These are phyloP conservation scores for Thymus quinquecostatus DNA, from an alignment of 257 asterid species.

Conservation along the genomic window DNA sequence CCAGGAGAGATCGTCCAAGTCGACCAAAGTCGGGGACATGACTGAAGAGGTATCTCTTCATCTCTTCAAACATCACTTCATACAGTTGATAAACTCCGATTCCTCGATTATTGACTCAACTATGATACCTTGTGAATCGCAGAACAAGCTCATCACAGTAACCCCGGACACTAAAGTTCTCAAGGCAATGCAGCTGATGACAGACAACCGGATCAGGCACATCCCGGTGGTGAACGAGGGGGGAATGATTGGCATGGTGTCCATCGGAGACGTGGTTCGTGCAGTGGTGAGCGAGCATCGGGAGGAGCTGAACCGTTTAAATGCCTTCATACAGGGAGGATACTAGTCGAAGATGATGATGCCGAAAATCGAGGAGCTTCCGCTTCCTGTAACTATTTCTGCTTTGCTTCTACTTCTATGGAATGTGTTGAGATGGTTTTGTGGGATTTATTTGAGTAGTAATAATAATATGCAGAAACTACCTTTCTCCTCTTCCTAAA, in stretches of 20 bases:
- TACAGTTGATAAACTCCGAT: neutral
- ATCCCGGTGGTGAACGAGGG: slow-evolving; percentile 69
- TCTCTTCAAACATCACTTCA: slow-evolving; percentile 2
- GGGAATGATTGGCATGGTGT: slow-evolving; percentile 93
- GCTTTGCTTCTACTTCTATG: too few relatives aligned
- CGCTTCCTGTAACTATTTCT: neutral
- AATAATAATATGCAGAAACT: too few relatives aligned
- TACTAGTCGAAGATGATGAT: slow-evolving; percentile 57
- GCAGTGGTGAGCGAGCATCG: slow-evolving; percentile 93
- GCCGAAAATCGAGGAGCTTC: slow-evolving; percentile 25
- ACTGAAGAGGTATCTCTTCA: slow-evolving; percentile 83
- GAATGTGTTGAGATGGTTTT: too few relatives aligned
- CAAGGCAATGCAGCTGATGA: slow-evolving; percentile 97
- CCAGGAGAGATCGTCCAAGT: slow-evolving; percentile 93
- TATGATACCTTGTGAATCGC: slow-evolving; percentile 33
- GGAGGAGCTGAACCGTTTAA: slow-evolving; percentile 77
- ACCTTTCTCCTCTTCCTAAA: too few relatives aligned
- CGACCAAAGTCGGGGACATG: slow-evolving; percentile 98
- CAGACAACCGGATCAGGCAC: slow-evolving; percentile 94
- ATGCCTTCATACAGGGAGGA: slow-evolving; percentile 88
- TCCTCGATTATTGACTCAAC: slow-evolving; percentile 22
- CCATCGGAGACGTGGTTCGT: slow-evolving; percentile 95
- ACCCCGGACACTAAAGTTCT: slow-evolving; percentile 84
- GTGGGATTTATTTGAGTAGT: too few relatives aligned
- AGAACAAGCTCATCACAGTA: slow-evolving; percentile 91